phyloP scores from a whole-genome alignment of 2,329 filamentous ascomycete genomes.

The Ceratocystis cacaofunesta region DNA sequence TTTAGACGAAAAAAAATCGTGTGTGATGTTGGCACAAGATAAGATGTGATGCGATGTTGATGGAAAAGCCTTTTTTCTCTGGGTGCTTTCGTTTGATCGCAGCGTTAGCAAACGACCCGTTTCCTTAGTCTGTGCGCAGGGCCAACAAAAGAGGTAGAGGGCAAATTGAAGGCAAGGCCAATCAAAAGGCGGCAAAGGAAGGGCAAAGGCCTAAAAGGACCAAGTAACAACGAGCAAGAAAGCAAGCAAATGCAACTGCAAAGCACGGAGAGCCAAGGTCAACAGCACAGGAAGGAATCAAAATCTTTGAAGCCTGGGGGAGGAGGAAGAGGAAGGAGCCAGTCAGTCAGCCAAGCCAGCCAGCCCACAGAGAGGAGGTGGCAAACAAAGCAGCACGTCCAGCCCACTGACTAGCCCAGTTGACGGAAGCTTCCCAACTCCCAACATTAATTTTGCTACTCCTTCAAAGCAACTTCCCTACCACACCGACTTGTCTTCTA shows the following conservation, averaged over 20 bases:
- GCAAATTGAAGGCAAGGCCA: not conserved
- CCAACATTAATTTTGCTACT: not conserved
- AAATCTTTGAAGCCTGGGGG: not conserved
- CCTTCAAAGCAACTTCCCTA: not conserved
- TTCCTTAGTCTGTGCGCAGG: not conserved
- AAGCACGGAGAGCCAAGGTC: not conserved
- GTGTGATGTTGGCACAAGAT: conserved; percentile 1
- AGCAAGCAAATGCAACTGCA: not conserved
- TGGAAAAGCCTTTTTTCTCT: not conserved
- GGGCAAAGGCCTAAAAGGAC: not conserved
- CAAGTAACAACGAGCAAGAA: not conserved
- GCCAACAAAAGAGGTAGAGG: not conserved
- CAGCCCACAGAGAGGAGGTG: not conserved
- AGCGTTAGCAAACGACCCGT: not conserved
- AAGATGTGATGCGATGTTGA: not conserved
- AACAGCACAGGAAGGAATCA: not conserved
- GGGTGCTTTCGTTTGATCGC: not conserved
- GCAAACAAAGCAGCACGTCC: not conserved
- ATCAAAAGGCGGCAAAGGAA: not conserved
- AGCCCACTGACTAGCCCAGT: not conserved
- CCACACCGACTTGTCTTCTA: not conserved
- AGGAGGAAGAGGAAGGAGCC: no score
- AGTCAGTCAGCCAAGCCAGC: not conserved
- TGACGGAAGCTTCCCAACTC: not conserved
- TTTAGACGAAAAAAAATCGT: not conserved